Conservation (phyloP, 352 stramenopile genomes). For the Globisporangium apiculatum region DNA sequence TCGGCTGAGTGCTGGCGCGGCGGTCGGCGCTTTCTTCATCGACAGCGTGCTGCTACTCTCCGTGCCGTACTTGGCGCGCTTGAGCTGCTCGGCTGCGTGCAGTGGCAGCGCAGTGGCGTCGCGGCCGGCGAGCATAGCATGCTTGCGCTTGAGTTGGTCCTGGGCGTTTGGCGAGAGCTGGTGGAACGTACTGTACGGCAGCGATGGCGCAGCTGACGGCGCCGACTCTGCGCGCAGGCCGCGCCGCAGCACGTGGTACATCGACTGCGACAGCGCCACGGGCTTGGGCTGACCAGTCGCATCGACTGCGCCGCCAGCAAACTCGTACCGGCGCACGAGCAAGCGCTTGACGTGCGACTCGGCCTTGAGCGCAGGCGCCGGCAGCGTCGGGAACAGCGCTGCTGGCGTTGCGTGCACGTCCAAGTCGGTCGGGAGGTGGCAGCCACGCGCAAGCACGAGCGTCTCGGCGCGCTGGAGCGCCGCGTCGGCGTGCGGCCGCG, state of each 20-base stretch:
- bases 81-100: slow-evolving; percentile 9
- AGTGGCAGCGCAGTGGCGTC: background rate
- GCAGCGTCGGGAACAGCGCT: slow-evolving; percentile 31
- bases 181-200: slow-evolving; percentile 1
- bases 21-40: slow-evolving; percentile 3
- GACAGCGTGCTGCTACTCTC: background rate
- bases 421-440: slow-evolving; percentile 19
- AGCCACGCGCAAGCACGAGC: slow-evolving; percentile 22
- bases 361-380: slow-evolving; percentile 28
- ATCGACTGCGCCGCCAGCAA: slow-evolving; percentile 26
- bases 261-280: slow-evolving; percentile 33
- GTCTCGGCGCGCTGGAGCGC: slow-evolving; percentile 31
- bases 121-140: slow-evolving; percentile 1
- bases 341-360: slow-evolving; percentile 31
- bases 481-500: slow-evolving; percentile 36
- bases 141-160: slow-evolving; percentile 17
- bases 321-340: slow-evolving; percentile 50
- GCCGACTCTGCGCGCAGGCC: slow-evolving; percentile 10
- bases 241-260: slow-evolving; percentile 26
- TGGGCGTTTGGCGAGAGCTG: slow-evolving; percentile 9
- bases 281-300: slow-evolving; percentile 20
- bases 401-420: slow-evolving; percentile 18
- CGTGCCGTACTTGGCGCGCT: slow-evolving; percentile 11
- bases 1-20: background rate
- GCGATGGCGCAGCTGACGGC: background rate